Evolutionary conservation across 2,329 filamentous ascomycete species (phyloP).

Genomic region (Aspergillus bombycis): DNA sequence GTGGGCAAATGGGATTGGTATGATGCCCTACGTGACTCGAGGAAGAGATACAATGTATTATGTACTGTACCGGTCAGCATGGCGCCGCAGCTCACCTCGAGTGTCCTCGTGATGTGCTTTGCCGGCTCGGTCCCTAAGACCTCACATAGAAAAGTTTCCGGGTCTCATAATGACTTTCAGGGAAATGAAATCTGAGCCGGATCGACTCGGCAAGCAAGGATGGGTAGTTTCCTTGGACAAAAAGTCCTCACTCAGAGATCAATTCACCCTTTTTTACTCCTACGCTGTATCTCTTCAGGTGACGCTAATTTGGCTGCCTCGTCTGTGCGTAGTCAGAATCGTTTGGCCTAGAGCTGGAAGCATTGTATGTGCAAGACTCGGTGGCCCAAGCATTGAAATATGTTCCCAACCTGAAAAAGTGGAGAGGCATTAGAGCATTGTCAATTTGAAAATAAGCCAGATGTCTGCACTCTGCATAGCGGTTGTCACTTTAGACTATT

Average conservation of each 20-base stretch:
- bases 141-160: neutral
- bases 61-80: too few species aligned
- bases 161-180: too few species aligned
- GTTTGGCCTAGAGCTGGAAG: neutral
- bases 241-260: too few species aligned
- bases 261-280: too few species aligned
- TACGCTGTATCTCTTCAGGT: neutral
- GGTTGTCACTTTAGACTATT: neutral
- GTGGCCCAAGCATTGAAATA: neutral
- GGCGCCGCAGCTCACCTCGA: too few species aligned
- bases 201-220: too few species aligned
- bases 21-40: neutral
- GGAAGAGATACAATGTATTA: too few species aligned
- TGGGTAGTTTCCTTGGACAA: too few species aligned
- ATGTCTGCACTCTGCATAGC: neutral
- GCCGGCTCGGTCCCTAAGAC: neutral
- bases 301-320: neutral
- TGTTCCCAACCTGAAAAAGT: neutral
- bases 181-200: too few species aligned
- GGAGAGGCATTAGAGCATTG: neutral
- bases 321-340: neutral
- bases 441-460: neutral
- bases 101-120: neutral
- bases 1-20: neutral
- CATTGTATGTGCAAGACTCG: neutral